Percentiles rank a stretch among this genome's conserved stretches.
Evolutionary conservation across 495 filamentous ascomycete species (phyloP).

Genomic region (Hypoxylon rickii): DNA sequence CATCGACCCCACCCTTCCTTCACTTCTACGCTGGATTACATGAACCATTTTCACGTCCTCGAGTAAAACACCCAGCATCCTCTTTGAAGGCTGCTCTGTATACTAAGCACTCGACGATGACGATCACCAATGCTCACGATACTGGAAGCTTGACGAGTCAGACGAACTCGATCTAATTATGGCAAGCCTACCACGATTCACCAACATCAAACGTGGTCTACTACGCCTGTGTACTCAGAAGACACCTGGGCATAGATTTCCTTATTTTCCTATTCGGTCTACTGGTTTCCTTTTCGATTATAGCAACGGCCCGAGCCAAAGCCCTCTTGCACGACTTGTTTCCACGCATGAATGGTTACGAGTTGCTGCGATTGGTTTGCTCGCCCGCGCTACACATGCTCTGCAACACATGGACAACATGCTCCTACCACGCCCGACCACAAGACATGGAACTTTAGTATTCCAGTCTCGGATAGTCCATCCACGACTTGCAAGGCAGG

Average conservation of each 20-base stretch:
- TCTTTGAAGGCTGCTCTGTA: constrained; percentile 33
- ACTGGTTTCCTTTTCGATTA: constrained; percentile 19
- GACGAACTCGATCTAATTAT: constrained; percentile 13
- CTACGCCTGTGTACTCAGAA: constrained; percentile 34
- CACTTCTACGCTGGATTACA: constrained; percentile 21
- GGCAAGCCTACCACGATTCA: constrained; percentile 10
- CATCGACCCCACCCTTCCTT: constrained; percentile 1
- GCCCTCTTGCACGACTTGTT: background rate
- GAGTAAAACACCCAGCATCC: constrained; percentile 20
- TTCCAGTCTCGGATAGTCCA: too few species aligned
- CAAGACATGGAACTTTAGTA: too few species aligned
- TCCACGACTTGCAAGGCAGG: too few species aligned
- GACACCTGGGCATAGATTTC: constrained; percentile 34
- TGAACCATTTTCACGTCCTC: constrained; percentile 14
- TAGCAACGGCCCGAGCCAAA: background rate
- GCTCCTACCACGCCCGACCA: too few species aligned
- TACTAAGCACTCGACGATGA: constrained; percentile 35
- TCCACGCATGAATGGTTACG: background rate
- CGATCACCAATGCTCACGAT: constrained; percentile 10
- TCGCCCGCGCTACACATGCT: too few species aligned
- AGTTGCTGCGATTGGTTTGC: too few species aligned
- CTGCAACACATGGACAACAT: too few species aligned
- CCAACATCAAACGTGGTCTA: constrained; percentile 15
- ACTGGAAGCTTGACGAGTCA: constrained; percentile 13
- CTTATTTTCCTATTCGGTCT: constrained; percentile 13